Percentiles rank a stretch among this genome's conserved stretches.
phyloP scores from a whole-genome alignment of 768 basidiomycete species.

The Rhodotorula sphaerocarpa region DNA sequence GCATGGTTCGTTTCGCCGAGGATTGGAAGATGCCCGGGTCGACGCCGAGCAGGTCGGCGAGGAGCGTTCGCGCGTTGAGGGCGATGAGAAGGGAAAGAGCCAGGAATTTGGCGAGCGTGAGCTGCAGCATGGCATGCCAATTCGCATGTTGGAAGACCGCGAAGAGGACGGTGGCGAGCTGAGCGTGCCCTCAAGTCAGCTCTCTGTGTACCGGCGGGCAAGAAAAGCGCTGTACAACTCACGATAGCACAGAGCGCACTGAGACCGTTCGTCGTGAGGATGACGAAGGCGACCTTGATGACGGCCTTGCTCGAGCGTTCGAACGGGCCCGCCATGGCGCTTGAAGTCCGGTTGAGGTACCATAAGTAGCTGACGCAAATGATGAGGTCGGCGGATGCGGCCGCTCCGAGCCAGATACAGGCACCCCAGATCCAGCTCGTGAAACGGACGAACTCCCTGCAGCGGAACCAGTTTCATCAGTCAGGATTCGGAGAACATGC shows the following conservation, averaged over 20 bases:
- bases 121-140: constrained; percentile 15
- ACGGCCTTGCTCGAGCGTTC: constrained; percentile 12
- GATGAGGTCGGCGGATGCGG: not conserved
- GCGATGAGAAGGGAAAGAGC: constrained; percentile 19
- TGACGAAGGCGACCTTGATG: constrained; percentile 11
- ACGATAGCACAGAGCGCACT: constrained; percentile 8
- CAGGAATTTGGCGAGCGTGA: constrained; percentile 10
- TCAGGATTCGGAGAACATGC: not conserved
- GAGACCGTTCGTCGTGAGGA: constrained; percentile 14
- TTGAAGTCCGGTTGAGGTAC: not conserved
- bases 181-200: not conserved
- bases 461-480: not conserved
- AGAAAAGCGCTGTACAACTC: not conserved
- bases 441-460: constrained; percentile 10
- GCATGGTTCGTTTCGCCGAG: not conserved
- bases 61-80: constrained; percentile 13
- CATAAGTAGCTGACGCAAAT: constrained; percentile 7
- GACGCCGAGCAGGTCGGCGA: constrained; percentile 20
- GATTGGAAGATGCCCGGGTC: not conserved
- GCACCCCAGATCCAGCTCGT: constrained; percentile 15
- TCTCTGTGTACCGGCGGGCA: not conserved
- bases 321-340: constrained; percentile 15
- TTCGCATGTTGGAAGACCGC: constrained; percentile 2
- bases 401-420: constrained; percentile 16
- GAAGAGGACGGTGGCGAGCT: constrained; percentile 22